Conservation (phyloP, 108 stramenopile genomes). For the Conticribra weissflogii region DNA sequence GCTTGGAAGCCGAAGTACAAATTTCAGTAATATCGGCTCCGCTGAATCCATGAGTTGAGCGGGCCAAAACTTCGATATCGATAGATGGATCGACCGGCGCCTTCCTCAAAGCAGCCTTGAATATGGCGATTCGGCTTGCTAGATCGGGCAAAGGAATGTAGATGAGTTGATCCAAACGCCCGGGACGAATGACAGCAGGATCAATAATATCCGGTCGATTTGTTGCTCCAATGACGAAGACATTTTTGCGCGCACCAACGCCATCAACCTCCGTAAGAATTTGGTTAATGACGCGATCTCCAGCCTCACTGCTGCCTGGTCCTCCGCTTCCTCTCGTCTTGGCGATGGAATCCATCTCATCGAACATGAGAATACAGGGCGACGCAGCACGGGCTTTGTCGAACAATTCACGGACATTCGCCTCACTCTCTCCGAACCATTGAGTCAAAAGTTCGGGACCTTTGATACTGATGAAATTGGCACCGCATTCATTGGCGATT, state of each 20-base stretch:
- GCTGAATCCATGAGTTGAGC: slow-evolving; percentile 92
- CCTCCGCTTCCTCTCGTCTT: slow-evolving; percentile 89
- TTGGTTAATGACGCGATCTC: slow-evolving; percentile 99
- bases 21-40: slow-evolving; percentile 98
- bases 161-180: slow-evolving; percentile 99
- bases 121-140: slow-evolving; percentile 91
- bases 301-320: slow-evolving; percentile 93
- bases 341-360: slow-evolving; percentile 99
- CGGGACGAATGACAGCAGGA: slow-evolving; percentile 98
- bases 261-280: slow-evolving; percentile 99
- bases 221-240: slow-evolving; percentile 99
- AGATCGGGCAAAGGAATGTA: slow-evolving; percentile 97
- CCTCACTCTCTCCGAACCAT: slow-evolving; percentile 99
- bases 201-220: slow-evolving; percentile 99
- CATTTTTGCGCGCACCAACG: slow-evolving; percentile 95
- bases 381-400: slow-evolving; percentile 99
- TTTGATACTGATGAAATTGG: slow-evolving; percentile 99
- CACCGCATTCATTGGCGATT: slow-evolving; percentile 99
- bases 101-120: slow-evolving; percentile 97
- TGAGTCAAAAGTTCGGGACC: slow-evolving; percentile 98
- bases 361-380: slow-evolving; percentile 99
- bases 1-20: slow-evolving; percentile 95
- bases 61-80: slow-evolving; percentile 76
- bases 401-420: slow-evolving; percentile 98
- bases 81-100: slow-evolving; percentile 86